phyloP scores from a whole-genome alignment of 805 yeast species.

The Saccharomyces mikatae region DNA sequence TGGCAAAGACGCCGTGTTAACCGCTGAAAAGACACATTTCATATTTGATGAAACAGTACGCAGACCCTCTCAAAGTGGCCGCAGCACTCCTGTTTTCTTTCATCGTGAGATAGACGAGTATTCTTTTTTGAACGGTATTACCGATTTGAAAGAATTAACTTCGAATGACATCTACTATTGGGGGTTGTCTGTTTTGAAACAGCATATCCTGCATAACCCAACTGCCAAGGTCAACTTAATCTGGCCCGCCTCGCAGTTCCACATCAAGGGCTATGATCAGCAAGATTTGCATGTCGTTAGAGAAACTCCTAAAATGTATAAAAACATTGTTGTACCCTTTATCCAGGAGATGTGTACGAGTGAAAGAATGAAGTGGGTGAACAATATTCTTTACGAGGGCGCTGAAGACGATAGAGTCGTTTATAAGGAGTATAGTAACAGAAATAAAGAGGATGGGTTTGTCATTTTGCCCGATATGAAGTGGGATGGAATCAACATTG shows the following conservation, averaged over 20 bases:
- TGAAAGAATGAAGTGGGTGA: slow-evolving; percentile 80
- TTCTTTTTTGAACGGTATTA: slow-evolving; percentile 25
- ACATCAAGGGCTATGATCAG: slow-evolving; percentile 61
- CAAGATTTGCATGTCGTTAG: slow-evolving; percentile 50
- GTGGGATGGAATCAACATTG: slow-evolving; percentile 76
- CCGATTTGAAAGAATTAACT: slow-evolving; percentile 37
- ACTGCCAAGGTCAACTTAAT: slow-evolving; percentile 67
- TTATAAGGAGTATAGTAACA: slow-evolving; percentile 43
- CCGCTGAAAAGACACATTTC: slow-evolving; percentile 69
- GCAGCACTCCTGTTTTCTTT: slow-evolving; percentile 15
- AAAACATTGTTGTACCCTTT: slow-evolving; percentile 59
- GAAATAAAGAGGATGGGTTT: slow-evolving; percentile 47
- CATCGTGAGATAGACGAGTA: slow-evolving; percentile 22
- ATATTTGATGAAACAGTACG: slow-evolving; percentile 24
- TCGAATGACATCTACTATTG: slow-evolving; percentile 79
- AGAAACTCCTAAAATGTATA: slow-evolving; percentile 78
- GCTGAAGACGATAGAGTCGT: slow-evolving; percentile 81
- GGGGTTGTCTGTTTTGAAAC: slow-evolving; percentile 52
- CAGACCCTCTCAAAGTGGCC: slow-evolving; percentile 3
- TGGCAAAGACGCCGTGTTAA: slow-evolving; percentile 53
- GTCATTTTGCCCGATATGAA: slow-evolving; percentile 89
- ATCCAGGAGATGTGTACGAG: slow-evolving; percentile 63
- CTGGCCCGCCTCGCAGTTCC: slow-evolving; percentile 83
- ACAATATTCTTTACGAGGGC: slow-evolving; percentile 70
- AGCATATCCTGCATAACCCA: slow-evolving; percentile 41